phyloP scores from a whole-genome alignment of 2,329 filamentous ascomycete species.

The Colletotrichum lini region DNA sequence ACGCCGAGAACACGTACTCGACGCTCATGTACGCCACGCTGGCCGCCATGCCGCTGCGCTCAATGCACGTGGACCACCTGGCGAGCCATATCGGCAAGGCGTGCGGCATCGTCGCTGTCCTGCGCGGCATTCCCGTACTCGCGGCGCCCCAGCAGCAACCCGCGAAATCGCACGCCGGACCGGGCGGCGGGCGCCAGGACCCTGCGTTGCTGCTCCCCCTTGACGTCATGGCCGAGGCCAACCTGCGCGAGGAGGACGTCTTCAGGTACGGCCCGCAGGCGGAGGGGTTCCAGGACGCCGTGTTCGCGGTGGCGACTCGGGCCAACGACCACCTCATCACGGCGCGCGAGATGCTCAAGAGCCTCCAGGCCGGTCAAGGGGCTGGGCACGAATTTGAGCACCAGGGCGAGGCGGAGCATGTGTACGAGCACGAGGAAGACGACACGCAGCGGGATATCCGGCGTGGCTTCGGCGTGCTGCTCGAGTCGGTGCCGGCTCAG shows the following conservation, averaged over 20 bases:
- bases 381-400: conserved; percentile 93
- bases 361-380: conserved; percentile 79
- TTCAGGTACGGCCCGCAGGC: conserved; percentile 85
- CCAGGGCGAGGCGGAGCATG: conserved; percentile 79
- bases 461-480: conserved; percentile 81
- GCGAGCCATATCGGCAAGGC: conserved; percentile 97
- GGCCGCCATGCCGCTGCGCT: conserved; percentile 83
- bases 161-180: conserved; percentile 58
- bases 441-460: conserved; percentile 61
- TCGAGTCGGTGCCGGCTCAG: conserved; percentile 83
- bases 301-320: conserved; percentile 92
- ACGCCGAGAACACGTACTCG: conserved; percentile 95
- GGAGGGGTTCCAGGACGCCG: conserved; percentile 85
- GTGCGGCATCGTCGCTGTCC: conserved; percentile 85
- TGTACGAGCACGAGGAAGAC: conserved; percentile 58
- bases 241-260: conserved; percentile 90
- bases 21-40: conserved; percentile 91
- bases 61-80: conserved; percentile 89
- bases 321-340: conserved; percentile 98
- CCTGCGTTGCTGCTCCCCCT: conserved; percentile 83
- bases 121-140: conserved; percentile 91
- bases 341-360: conserved; percentile 90
- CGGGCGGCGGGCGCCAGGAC: conserved; percentile 49
- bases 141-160: conserved; percentile 78
- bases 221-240: conserved; percentile 88